phyloP scores from a whole-genome alignment of 176 grass and related monocot genomes.

The Juncus inflexus region DNA sequence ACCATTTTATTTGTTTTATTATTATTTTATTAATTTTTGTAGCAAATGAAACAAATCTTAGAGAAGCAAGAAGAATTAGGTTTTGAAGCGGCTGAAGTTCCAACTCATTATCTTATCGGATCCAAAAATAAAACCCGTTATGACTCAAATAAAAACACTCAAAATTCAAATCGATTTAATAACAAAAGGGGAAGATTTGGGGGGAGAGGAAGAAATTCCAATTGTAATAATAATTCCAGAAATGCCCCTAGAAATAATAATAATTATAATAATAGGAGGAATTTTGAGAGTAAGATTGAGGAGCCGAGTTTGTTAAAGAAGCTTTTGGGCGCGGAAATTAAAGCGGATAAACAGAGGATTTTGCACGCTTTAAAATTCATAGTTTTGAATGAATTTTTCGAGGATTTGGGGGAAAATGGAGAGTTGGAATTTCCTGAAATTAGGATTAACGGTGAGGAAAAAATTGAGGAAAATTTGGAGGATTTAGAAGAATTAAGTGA shows the following conservation, averaged over 20 bases:
- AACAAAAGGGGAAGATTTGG: slow-evolving; percentile 53
- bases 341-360: slow-evolving; percentile 65
- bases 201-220: slow-evolving; percentile 18
- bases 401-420: slow-evolving; percentile 27
- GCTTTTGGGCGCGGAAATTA: slow-evolving; percentile 70
- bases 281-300: slow-evolving; percentile 28
- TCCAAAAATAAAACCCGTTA: slow-evolving; percentile 30
- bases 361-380: slow-evolving; percentile 74
- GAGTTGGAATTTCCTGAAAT: slow-evolving; percentile 57
- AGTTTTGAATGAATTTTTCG: slow-evolving; percentile 77
- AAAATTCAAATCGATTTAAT: slow-evolving; percentile 36
- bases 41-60: slow-evolving; percentile 87
- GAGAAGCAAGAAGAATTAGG: slow-evolving; percentile 84
- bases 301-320: slow-evolving; percentile 80
- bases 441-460: slow-evolving; percentile 30
- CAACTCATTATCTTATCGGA: slow-evolving; percentile 60
- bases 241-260: slow-evolving; percentile 18
- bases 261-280: neutral
- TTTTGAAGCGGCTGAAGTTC: slow-evolving; percentile 77
- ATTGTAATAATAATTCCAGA: slow-evolving; percentile 9
- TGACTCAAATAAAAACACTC: slow-evolving; percentile 31
- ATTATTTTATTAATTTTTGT: slow-evolving; percentile 26
- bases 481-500: slow-evolving; percentile 6
- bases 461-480: slow-evolving; percentile 27
- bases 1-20: slow-evolving; percentile 1